Conservation (phyloP, 192 early-diverging fungal species). For the Entomortierella lignicola region DNA sequence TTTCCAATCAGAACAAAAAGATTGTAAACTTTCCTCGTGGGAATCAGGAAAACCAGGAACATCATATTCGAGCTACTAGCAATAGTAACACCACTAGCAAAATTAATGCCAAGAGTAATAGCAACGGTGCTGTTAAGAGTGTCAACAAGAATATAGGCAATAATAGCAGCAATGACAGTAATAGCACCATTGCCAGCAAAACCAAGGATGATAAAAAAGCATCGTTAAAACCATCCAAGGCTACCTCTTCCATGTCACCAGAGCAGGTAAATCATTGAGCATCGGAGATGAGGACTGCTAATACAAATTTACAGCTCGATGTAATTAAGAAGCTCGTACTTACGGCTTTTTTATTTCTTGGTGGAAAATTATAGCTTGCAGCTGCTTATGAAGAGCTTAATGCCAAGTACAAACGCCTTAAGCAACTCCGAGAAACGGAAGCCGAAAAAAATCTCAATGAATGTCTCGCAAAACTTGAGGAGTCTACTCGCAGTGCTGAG, state of each 20-base stretch:
- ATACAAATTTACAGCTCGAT: too few species aligned
- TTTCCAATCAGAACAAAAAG: neutral
- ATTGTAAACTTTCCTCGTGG: neutral
- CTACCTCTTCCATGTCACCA: slow-evolving; percentile 1
- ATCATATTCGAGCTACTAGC: neutral
- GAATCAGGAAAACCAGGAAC: slow-evolving; percentile 6
- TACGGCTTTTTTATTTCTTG: too few species aligned
- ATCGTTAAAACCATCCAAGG: neutral
- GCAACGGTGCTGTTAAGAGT: too few species aligned
- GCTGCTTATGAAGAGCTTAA: slow-evolving; percentile 28
- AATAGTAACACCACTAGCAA: neutral
- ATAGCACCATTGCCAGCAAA: neutral
- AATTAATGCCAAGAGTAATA: too few species aligned
- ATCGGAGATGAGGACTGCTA: too few species aligned
- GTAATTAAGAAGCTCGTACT: too few species aligned
- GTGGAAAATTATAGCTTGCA: slow-evolving; percentile 10
- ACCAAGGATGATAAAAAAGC: slow-evolving; percentile 2
- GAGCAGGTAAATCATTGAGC: slow-evolving; percentile 11
- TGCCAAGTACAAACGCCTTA: slow-evolving; percentile 35
- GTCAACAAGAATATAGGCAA: too few species aligned
- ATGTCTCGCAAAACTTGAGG: slow-evolving; percentile 30
- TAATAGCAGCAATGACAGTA: neutral
- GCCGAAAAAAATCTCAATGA: slow-evolving; percentile 38
- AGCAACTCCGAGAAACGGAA: slow-evolving; percentile 39
- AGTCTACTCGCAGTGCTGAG: slow-evolving; percentile 35